Evolutionary conservation across 306 rosid species (phyloP), one percentile per base, ranked within the genome.

Genomic region (Ceratonia siliqua): DNA sequence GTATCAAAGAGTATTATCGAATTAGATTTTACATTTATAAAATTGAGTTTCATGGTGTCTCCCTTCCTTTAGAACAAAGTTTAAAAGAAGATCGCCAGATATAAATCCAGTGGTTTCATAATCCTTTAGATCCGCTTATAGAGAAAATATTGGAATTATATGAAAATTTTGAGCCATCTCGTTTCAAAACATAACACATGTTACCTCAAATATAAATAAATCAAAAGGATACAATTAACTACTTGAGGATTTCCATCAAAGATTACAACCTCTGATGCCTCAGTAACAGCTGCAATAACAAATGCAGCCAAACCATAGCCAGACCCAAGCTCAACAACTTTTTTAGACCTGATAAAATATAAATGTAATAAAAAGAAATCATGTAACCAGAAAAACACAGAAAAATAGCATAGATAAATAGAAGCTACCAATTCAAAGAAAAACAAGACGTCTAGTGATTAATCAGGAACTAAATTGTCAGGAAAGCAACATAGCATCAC

Each of bases 221-320:
- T 15, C 59, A 76, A 68, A 78, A 84, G 94, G 98, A 94, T 91
- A 91, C 98, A 94, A 78, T 91, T 81, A 79, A 94, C 96, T 28
- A 91, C 97, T 86, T 82, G 90, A 38, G 98, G 96, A 87, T 91
- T 91, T 81, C 98, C 98, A 76, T 91, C 97, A n/a, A 96, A 83
- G 77, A 94, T 91, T 49, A 87, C 85, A 72, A 91, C 92, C 83
- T 94, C 93, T 6, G 87, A 85, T 72, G 97, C 96, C 64, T 88
- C 91, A 2, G 90, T 87, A 77, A 75, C 79, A 75, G 95, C 88
- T 76, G 96, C 96, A 85, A 85, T 85, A 82, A 87, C 96, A 67
- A 94, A 88, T 77, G 90, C 96, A 50, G 93, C 97, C 84, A 94
- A 87, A 64, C 98, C 98, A 78, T 91, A 94, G 62, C 97, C 98